phyloP scores from a whole-genome alignment of 2,329 filamentous ascomycete genomes.

The Cercospora sp. region DNA sequence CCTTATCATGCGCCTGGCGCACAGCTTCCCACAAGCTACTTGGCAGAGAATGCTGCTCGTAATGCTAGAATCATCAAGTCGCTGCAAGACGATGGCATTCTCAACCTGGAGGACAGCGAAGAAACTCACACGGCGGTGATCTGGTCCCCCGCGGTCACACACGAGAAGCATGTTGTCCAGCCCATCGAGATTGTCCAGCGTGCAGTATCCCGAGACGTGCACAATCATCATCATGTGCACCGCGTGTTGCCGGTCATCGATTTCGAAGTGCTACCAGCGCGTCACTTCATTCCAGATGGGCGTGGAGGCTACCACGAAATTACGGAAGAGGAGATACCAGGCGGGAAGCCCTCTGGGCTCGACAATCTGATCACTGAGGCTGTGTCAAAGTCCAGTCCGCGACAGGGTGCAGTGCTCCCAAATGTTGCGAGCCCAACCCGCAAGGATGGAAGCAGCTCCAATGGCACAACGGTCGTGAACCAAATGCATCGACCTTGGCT shows the following conservation, averaged over 20 bases:
- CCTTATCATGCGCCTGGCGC: background rate
- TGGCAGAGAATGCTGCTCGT: constrained; percentile 9
- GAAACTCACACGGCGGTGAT: constrained; percentile 14
- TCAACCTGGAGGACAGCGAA: constrained; percentile 15
- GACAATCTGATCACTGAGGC: constrained; percentile 6
- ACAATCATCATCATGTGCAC: constrained; percentile 54
- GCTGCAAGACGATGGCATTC: constrained; percentile 10
- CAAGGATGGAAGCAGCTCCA: background rate
- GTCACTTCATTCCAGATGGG: constrained; percentile 49
- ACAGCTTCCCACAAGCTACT: background rate
- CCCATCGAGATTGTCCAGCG: constrained; percentile 15
- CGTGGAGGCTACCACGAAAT: constrained; percentile 15
- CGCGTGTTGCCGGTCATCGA: constrained; percentile 56
- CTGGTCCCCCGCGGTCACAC: constrained; percentile 18
- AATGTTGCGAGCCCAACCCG: background rate
- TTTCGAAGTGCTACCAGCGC: constrained; percentile 53
- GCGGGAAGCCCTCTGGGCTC: background rate
- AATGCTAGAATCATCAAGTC: constrained; percentile 11
- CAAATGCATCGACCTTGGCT: constrained; percentile 2
- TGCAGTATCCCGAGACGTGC: constrained; percentile 53
- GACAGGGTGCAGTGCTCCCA: background rate
- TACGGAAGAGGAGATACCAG: constrained; percentile 10
- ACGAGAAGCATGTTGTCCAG: constrained; percentile 16
- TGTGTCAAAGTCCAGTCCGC: background rate
- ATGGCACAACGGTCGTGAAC: background rate